A percentile compares a stretch with the other conserved stretches of the same genome.
phyloP scores from a whole-genome alignment of 306 rosid species.

The Dicorynia guianensis region DNA sequence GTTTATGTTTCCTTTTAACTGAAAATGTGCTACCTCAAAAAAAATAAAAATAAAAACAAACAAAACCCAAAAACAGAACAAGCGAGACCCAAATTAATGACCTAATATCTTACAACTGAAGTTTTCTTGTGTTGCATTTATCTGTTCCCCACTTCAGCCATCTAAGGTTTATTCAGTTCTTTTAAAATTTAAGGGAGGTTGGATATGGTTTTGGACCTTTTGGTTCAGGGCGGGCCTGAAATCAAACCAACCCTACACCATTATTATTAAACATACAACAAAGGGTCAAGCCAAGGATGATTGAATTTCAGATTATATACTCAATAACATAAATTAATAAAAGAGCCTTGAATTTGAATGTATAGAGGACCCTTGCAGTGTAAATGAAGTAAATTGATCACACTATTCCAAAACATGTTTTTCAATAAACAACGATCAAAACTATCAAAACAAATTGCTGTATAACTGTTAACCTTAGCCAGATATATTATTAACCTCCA shows the following conservation, averaged over 20 bases:
- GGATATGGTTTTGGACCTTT: no score
- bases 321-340: background rate
- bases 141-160: background rate
- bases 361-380: background rate
- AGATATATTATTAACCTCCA: no score
- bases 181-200: background rate
- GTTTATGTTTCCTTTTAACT: no score
- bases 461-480: no score
- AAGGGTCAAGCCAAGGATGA: background rate
- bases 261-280: background rate
- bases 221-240: background rate
- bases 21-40: no score
- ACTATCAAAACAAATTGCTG: no score
- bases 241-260: background rate
- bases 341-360: background rate
- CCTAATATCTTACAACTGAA: background rate
- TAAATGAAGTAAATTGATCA: background rate
- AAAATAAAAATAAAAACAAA: no score
- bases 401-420: conserved; percentile 1
- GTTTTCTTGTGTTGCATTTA: background rate
- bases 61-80: background rate
- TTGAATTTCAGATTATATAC: background rate
- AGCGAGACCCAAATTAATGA: background rate
- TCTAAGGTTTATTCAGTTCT: conserved; percentile 1
- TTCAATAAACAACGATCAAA: no score